phyloP scores from a whole-genome alignment of 228 moss, liverwort and hornwort species.

The Sphagnum fallax region DNA sequence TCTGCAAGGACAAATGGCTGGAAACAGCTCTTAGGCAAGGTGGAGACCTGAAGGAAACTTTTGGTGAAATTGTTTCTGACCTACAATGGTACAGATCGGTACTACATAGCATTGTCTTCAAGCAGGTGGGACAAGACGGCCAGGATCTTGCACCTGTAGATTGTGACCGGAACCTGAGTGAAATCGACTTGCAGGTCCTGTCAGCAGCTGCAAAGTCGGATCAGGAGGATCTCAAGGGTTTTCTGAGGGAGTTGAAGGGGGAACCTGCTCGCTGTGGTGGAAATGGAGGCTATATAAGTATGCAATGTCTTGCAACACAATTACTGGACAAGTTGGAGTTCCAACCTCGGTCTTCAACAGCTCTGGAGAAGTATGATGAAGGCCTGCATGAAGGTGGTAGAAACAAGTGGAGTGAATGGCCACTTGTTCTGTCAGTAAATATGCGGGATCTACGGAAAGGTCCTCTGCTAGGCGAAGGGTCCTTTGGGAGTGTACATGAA shows the following conservation, averaged over 20 bases:
- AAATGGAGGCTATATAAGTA: background rate
- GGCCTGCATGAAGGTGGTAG: conserved; percentile 1
- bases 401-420: background rate
- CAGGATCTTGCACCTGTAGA: background rate
- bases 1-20: conserved; percentile 9
- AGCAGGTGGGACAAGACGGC: background rate
- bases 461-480: background rate
- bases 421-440: conserved; percentile 4
- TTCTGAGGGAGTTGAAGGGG: conserved; percentile 1
- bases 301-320: conserved; percentile 3
- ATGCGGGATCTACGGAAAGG: background rate
- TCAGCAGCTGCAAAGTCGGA: conserved; percentile 4
- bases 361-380: conserved; percentile 3
- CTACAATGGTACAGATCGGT: conserved; percentile 13
- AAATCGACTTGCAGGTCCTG: conserved; percentile 1
- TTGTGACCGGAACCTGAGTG: conserved; percentile 8
- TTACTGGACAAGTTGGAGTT: conserved; percentile 6
- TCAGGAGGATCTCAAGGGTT: background rate
- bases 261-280: conserved; percentile 3
- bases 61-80: conserved; percentile 5
- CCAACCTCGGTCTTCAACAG: too few species aligned
- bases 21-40: conserved; percentile 8
- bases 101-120: conserved; percentile 5
- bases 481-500: conserved; percentile 3
- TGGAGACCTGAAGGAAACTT: conserved; percentile 10